Evolutionary conservation across 495 filamentous ascomycete genomes (phyloP), one percentile per base, ranked within the genome.

Genomic region (Penicillium cosmopolitanum): DNA sequence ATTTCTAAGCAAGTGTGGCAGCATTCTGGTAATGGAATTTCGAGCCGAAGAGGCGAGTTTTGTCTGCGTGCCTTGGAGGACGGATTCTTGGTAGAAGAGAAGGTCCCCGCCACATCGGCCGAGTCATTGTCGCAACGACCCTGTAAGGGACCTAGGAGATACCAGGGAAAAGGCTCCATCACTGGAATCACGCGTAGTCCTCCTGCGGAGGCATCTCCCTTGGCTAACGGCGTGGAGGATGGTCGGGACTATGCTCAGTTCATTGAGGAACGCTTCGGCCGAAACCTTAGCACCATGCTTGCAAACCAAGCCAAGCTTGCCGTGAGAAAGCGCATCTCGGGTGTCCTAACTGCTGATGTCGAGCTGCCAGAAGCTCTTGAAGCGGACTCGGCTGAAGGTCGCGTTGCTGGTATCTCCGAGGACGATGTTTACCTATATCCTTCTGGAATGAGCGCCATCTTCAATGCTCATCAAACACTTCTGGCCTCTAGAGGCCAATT

Each of bases 1-100:
- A 74, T 88, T 61, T 90, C 93, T 7, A 98, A 97, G 68, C 82
- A 88, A 62, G 96, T 93, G 66, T 98, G 95, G 95, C 95, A 97
- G 63, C 95, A 98, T 70, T 86, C 91, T 7, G 95, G 95, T n/a
- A 92, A 96, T 62, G 95, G 95, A 6, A 81, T 98, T 23, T 97
- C 93, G 2, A 96, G 92, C 73, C 89, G 95, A 43, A 85, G 93
- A 16, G 93, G 91, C 13, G 95, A 97, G 67, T 96, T 93, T 70
- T 97, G 91, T 70, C 85, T 90, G 50, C 73, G 77, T 36, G 82
- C 91, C 12, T 84, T 96, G 64, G 81, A 85, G 19, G 87, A 93
- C 57, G 87, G 88, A 1, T 75, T 86, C 25, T 77, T 98, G 25
- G 78, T 88, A 4, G 82, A 85, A 23, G 76, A 82, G 28, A 76